phyloP scores from a whole-genome alignment of 169 alveolate genomes.

The Plasmodium gaboni region DNA sequence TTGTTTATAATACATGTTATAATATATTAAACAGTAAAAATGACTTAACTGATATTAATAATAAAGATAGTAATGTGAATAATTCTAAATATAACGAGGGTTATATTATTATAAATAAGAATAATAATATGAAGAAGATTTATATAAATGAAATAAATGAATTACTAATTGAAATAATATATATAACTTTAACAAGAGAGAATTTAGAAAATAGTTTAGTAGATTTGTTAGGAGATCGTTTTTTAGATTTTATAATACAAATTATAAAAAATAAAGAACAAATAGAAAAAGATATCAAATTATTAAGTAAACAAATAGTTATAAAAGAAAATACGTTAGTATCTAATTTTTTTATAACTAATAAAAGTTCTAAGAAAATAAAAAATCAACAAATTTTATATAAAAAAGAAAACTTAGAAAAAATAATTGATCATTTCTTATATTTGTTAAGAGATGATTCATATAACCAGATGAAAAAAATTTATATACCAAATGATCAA shows the following conservation, averaged over 20 bases:
- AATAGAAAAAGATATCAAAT: constrained; percentile 41
- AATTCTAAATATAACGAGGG: background rate
- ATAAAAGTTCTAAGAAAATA: constrained; percentile 28
- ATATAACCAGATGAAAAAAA: constrained; percentile 44
- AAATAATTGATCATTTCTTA: constrained; percentile 49
- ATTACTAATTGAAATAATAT: constrained; percentile 38
- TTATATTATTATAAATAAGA: constrained; percentile 23
- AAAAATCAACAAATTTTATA: constrained; percentile 16
- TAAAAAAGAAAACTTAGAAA: constrained; percentile 61
- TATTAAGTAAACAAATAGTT: constrained; percentile 51
- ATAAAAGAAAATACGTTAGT: constrained; percentile 53
- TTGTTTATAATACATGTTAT: constrained; percentile 24
- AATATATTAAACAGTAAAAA: constrained; percentile 8
- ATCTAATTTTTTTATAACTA: constrained; percentile 52
- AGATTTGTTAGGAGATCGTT: constrained; percentile 34
- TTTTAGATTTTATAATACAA: constrained; percentile 43
- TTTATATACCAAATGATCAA: constrained; percentile 68
- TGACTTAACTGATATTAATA: background rate
- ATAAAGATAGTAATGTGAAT: background rate
- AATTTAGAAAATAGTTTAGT: constrained; percentile 37
- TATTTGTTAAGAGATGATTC: constrained; percentile 16
- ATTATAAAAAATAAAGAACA: constrained; percentile 56
- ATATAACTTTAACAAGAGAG: constrained; percentile 20
- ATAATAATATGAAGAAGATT: constrained; percentile 28
- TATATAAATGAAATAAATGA: constrained; percentile 40